Percentiles rank a stretch among this genome's conserved stretches.
phyloP scores from a whole-genome alignment of 1,139 yeast species.

The Diutina neorugosa region DNA sequence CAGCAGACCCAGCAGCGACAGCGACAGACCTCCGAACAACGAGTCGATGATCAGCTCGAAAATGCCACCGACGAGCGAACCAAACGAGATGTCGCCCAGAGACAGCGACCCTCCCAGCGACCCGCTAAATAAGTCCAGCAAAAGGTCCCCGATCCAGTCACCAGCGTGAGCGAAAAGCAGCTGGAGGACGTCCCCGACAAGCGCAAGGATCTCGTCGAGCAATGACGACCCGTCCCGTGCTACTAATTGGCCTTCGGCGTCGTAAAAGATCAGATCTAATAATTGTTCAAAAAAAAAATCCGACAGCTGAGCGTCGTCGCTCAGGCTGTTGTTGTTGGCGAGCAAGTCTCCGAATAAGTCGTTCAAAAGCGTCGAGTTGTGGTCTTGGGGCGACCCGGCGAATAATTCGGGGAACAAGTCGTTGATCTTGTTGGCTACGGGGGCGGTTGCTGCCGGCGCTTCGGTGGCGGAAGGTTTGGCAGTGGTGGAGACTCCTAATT shows the following conservation, averaged over 20 bases:
- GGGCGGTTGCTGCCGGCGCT: not conserved
- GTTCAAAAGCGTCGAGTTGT: not conserved
- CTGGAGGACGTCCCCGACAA: constrained; percentile 1
- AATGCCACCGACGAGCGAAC: constrained; percentile 1
- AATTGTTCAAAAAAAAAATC: not conserved
- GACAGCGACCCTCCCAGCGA: not conserved
- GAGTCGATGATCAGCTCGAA: constrained; percentile 4
- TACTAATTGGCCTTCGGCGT: not conserved
- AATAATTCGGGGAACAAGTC: not conserved
- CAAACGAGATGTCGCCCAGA: constrained; percentile 1
- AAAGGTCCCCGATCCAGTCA: constrained; percentile 3
- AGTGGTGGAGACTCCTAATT: not conserved
- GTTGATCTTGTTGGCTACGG: not conserved
- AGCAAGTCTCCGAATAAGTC: not conserved
- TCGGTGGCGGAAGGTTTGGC: not conserved
- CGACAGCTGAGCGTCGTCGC: not conserved
- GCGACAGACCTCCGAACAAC: not conserved
- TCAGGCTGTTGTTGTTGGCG: not conserved
- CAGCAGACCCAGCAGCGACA: not conserved
- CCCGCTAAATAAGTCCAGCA: not conserved
- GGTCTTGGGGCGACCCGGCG: not conserved
- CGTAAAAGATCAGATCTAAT: constrained; percentile 1
- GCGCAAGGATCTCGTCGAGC: constrained; percentile 1
- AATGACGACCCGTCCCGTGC: not conserved
- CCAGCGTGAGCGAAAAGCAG: not conserved